phyloP scores from a whole-genome alignment of 2,329 filamentous ascomycete species.

The Fusarium graminum region DNA sequence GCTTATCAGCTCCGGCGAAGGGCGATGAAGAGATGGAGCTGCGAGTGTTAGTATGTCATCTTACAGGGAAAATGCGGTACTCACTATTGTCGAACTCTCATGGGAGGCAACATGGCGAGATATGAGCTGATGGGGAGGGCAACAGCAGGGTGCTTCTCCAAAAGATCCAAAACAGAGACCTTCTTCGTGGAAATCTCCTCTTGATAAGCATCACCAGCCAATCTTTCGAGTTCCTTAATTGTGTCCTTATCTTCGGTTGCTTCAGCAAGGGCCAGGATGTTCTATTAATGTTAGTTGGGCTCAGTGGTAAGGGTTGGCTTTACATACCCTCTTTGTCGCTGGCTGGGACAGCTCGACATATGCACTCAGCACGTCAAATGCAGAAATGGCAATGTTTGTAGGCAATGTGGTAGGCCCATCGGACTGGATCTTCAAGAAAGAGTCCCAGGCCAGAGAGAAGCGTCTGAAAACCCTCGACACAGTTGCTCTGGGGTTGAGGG shows the following conservation, averaged over 20 bases:
- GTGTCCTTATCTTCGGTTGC: constrained; percentile 62
- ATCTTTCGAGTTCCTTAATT: constrained; percentile 58
- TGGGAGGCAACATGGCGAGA: constrained; percentile 78
- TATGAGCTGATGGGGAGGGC: constrained; percentile 74
- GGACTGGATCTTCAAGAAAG: constrained; percentile 71
- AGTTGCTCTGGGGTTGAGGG: constrained; percentile 73
- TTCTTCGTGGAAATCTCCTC: constrained; percentile 67
- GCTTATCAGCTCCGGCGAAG: constrained; percentile 66
- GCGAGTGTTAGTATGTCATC: constrained; percentile 4
- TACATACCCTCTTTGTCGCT: constrained; percentile 73
- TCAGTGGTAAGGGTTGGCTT: neutral
- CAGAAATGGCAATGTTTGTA: constrained; percentile 68
- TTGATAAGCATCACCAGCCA: constrained; percentile 63
- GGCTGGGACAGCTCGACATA: constrained; percentile 81
- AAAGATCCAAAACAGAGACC: constrained; percentile 75
- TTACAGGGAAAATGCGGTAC: constrained; percentile 10
- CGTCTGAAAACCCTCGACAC: constrained; percentile 73
- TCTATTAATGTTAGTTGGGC: constrained; percentile 45
- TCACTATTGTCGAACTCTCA: constrained; percentile 80
- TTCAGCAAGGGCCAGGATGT: constrained; percentile 60
- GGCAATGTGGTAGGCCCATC: constrained; percentile 67
- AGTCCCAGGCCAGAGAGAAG: constrained; percentile 78
- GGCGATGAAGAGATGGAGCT: constrained; percentile 81
- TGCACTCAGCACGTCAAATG: constrained; percentile 72
- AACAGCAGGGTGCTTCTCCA: constrained; percentile 72